phyloP scores from a whole-genome alignment of 1,139 yeast genomes.

The Spathaspora sp. region DNA sequence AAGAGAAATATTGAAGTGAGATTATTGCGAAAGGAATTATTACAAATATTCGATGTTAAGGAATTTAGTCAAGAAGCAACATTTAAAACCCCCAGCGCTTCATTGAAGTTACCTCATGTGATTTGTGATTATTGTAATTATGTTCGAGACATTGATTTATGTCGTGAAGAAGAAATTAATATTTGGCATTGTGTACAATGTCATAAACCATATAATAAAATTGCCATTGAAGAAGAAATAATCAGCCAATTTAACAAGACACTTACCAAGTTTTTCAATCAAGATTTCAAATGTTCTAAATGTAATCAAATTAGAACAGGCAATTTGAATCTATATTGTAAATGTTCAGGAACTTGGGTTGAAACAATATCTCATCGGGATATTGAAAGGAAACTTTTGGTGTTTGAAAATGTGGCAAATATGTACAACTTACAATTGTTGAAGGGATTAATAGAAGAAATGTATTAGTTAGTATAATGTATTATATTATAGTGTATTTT shows the following conservation, averaged over 20 bases:
- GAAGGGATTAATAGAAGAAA: conserved; percentile 43
- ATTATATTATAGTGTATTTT: not conserved
- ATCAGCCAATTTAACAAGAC: conserved; percentile 61
- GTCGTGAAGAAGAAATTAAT: conserved; percentile 55
- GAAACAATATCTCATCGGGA: conserved; percentile 52
- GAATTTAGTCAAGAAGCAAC: conserved; percentile 80
- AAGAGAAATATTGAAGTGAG: conserved; percentile 72
- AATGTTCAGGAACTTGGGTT: conserved; percentile 86
- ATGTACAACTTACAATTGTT: conserved; percentile 63
- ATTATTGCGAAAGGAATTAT: conserved; percentile 69
- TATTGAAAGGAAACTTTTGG: conserved; percentile 43
- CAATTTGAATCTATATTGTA: conserved; percentile 73
- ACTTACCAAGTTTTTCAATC: conserved; percentile 64
- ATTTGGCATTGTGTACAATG: conserved; percentile 76
- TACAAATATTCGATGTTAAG: conserved; percentile 70
- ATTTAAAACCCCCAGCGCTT: conserved; percentile 75
- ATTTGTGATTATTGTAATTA: conserved; percentile 79
- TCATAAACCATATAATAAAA: conserved; percentile 59
- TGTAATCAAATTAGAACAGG: conserved; percentile 69
- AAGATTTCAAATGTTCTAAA: conserved; percentile 78
- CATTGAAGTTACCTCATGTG: conserved; percentile 64
- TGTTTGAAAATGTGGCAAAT: conserved; percentile 59
- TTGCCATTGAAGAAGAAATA: conserved; percentile 75
- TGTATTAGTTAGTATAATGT: conserved; percentile 7
- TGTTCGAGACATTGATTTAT: conserved; percentile 76